Conservation (phyloP, 805 yeast genomes). For the Sugiyamaella floridensis region DNA sequence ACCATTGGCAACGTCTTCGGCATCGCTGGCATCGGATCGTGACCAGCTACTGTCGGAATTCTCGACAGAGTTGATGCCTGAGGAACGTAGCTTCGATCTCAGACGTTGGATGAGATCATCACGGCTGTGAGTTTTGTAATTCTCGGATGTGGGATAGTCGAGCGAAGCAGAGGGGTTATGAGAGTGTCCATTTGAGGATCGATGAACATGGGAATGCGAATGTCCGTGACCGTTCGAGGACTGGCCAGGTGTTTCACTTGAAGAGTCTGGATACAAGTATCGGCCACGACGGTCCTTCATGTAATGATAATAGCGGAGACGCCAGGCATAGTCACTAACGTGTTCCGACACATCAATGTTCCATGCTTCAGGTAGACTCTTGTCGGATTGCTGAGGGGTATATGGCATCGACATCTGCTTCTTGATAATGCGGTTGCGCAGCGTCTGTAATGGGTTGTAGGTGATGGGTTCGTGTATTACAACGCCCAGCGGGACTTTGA, state of each 20-base stretch:
- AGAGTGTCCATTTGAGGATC: background rate
- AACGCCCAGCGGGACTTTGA: background rate
- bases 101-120: conserved; percentile 21
- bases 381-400: background rate
- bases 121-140: conserved; percentile 2
- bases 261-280: conserved; percentile 10
- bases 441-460: conserved; percentile 78
- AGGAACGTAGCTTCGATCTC: conserved; percentile 12
- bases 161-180: background rate
- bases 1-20: conserved; percentile 3
- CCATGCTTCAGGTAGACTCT: conserved; percentile 16
- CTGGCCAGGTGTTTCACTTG: background rate
- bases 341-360: conserved; percentile 21
- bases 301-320: conserved; percentile 11
- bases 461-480: conserved; percentile 4
- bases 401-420: conserved; percentile 9
- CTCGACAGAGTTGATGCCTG: conserved; percentile 6
- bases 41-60: conserved; percentile 14
- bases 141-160: background rate
- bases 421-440: conserved; percentile 53
- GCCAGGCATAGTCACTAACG: conserved; percentile 23
- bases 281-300: conserved; percentile 17
- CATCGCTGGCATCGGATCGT: conserved; percentile 13
- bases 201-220: background rate
- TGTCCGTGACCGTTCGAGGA: background rate